Evolutionary conservation across 2,329 filamentous ascomycete species (phyloP), one percentile per base, ranked within the genome.

Genomic region (Trichocomaceae sp.): DNA sequence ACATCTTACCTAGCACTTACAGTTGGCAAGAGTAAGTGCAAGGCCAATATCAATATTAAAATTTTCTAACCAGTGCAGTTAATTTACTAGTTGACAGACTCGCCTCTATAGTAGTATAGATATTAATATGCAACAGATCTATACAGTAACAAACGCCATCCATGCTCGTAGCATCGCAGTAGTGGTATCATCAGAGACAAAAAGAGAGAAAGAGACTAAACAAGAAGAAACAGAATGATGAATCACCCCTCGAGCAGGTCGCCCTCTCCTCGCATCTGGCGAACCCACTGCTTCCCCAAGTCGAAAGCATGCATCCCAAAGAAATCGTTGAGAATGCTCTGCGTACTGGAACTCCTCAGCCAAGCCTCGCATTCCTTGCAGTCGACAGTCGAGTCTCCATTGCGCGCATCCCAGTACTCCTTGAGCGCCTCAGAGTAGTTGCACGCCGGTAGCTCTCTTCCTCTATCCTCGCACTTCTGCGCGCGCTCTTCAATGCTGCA

Each of bases 321-420:
- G 37, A 60, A 61, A 54, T 67, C 64, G 48, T 66, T 63, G 50
- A 66, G 47, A 19, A 61, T 60, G n/a, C 62, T 64, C 41, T 66
- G 64, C 13, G 64, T 60, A 47, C 64, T 67, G 56, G 64, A 66
- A 48, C 64, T 67, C 23, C 64, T 50, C 22, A 62, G 58, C 50
- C 61, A 65, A 48, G 62, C 64, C 52, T 66, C 61, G 54, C 62
- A 67, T 45, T 58, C 55, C 19, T 54, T 55, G 42, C 63, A 66
- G 47, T 61, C 58, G 31, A 67, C 49, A 2, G 60, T 54, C 4
- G 61, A 59, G 29, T 61, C 58, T 10, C 66, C 59, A 26, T 61
- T 60, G 61, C 64, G 65, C 2, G 63, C 63, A 17, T 57, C 56
- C 64, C 64, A 67, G 48, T 66, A 67, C 12, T 62, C 57, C 53